phyloP scores from a whole-genome alignment of 352 stramenopile species.

The Elongisporangium anandrum region DNA sequence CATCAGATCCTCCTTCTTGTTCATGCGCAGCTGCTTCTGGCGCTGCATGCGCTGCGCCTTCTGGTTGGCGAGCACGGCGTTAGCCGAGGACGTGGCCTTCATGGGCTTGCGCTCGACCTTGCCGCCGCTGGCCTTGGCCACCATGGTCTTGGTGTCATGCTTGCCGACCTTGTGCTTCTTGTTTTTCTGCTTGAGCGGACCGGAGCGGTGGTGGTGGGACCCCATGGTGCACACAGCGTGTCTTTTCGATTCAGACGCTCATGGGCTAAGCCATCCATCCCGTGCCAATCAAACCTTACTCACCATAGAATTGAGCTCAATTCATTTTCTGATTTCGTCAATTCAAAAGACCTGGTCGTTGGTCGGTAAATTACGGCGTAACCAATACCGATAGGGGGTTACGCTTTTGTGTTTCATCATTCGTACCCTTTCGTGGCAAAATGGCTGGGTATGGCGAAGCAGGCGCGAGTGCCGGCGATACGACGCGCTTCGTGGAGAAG shows the following conservation, averaged over 20 bases:
- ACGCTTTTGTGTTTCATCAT: neutral
- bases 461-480: constrained; percentile 8
- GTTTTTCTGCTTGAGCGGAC: constrained; percentile 89
- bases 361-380: constrained; percentile 14
- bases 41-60: constrained; percentile 77
- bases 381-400: neutral
- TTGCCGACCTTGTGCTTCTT: constrained; percentile 89
- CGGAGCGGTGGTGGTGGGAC: constrained; percentile 82
- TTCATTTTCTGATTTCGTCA: neutral
- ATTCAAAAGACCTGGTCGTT: constrained; percentile 13
- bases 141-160: constrained; percentile 79
- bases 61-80: constrained; percentile 51
- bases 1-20: constrained; percentile 85
- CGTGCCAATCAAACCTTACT: constrained; percentile 4
- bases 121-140: constrained; percentile 60
- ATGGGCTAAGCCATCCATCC: neutral
- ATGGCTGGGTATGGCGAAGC: constrained; percentile 6
- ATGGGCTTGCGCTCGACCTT: constrained; percentile 56
- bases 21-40: constrained; percentile 77
- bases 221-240: constrained; percentile 26
- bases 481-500: constrained; percentile 49
- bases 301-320: neutral
- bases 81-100: constrained; percentile 25
- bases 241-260: constrained; percentile 3
- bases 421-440: neutral